Evolutionary conservation across 441 rosid species (phyloP), one percentile per base, ranked within the genome.

Genomic region (Hura crepitans): DNA sequence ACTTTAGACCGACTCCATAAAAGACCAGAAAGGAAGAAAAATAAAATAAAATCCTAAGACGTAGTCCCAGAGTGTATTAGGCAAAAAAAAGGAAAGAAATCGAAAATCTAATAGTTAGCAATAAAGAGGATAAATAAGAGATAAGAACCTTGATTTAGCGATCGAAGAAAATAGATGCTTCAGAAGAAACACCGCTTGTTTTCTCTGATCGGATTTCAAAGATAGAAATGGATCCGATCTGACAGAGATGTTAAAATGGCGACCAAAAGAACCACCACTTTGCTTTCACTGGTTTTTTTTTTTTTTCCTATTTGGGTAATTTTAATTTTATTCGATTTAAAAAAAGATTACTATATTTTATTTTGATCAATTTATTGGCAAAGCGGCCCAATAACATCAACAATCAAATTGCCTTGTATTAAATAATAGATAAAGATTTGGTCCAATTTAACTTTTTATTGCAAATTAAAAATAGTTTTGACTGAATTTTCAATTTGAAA

Each of bases 171-270:
- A 65, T 23, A 22, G 14, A 65, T n/a, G 57, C 47, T 47, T 62
- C 23, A 17, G 15, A 7, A 15, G 20, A 39, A 15, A 37, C 17
- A 18, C 15, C 39, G 46, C 54, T 59, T 11, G 59, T 3, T 11
- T 4, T 17, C 17, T 70, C 45, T 2, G 31, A 47, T 50, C 18
- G 13, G 39, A 33, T 8, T 13, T 13, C 55, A 5, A 33, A 28
- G 27, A 22, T 5, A 25, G 25, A 22, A 50, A 35, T 28, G 63
- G 66, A 59, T 66, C 71, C 50, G 71, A 50, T 66, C 71, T 43
- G 30, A 35, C 11, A 39, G 14, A 50, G 43, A 63, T 28, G 50
- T 51, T 12, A n/a, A 7, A 62, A 53, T 18, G 45, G 54, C 30
- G 28, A 71, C 37, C 42, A 2, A n/a, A 12, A 6, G 28, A 65